Evolutionary conservation across 768 basidiomycete genomes (phyloP).

Genomic region (Boletus sensibilis): DNA sequence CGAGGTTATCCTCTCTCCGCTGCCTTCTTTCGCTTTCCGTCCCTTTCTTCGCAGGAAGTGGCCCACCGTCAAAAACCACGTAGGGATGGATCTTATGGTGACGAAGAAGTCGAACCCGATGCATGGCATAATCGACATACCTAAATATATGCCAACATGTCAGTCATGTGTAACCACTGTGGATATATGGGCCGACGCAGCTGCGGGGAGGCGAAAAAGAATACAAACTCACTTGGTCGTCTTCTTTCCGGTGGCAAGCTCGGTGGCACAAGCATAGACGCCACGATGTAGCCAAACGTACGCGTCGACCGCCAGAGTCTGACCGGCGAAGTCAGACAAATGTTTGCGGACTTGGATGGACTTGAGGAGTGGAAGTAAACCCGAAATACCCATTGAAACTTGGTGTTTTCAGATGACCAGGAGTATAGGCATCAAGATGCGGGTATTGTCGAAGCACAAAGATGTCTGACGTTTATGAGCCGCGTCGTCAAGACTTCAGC

Average conservation of each 20-base stretch:
- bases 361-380: constrained; percentile 86
- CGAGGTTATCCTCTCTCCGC: constrained; percentile 72
- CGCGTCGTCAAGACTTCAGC: not conserved
- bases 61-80: constrained; percentile 95
- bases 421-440: not conserved
- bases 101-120: constrained; percentile 79
- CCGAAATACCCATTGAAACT: constrained; percentile 83
- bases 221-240: constrained; percentile 71
- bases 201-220: not conserved
- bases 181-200: not conserved
- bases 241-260: constrained; percentile 79
- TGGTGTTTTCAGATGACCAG: not conserved
- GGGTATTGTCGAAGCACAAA: constrained; percentile 7
- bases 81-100: constrained; percentile 86
- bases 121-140: constrained; percentile 97
- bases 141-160: constrained; percentile 39
- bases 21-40: constrained; percentile 82
- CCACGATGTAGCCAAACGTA: constrained; percentile 95
- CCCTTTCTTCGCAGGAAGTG: constrained; percentile 88
- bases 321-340: constrained; percentile 78
- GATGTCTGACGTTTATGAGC: not conserved
- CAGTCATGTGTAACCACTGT: not conserved
- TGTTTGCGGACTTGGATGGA: constrained; percentile 78
- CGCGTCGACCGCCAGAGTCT: constrained; percentile 89
- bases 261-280: constrained; percentile 85